Conservation (phyloP, 2,329 filamentous ascomycete genomes). For the Botrytis deweyae region DNA sequence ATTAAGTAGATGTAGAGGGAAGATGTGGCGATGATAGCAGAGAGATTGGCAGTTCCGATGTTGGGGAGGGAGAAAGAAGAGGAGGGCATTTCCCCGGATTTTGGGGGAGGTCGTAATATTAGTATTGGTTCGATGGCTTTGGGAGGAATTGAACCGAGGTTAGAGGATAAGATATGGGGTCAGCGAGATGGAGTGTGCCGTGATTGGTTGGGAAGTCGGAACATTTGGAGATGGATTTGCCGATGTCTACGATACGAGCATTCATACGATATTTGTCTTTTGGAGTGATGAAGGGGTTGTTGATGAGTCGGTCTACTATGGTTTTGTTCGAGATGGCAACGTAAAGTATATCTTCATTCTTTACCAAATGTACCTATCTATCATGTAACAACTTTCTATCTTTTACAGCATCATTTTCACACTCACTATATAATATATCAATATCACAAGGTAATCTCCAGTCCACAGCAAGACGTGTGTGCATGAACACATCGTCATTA, state of each 20-base stretch:
- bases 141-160: constrained; percentile 14
- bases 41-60: constrained; percentile 11
- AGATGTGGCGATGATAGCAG: constrained; percentile 12
- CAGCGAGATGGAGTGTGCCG: constrained; percentile 13
- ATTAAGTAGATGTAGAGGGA: constrained; percentile 12
- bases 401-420: not conserved
- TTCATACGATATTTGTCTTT: too few relatives aligned
- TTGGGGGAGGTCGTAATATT: not conserved
- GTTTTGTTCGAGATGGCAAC: not conserved
- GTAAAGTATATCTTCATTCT: constrained; percentile 1
- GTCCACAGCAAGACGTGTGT: not conserved
- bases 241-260: not conserved
- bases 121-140: not conserved
- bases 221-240: not conserved
- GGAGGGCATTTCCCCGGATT: constrained; percentile 9
- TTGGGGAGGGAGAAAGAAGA: constrained; percentile 4
- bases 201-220: constrained; percentile 17
- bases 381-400: not conserved
- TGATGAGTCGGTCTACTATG: not conserved
- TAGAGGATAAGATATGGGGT: constrained; percentile 7
- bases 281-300: not conserved
- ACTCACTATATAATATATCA: too few relatives aligned
- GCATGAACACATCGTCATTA: constrained; percentile 9
- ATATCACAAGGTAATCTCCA: not conserved
- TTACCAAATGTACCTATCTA: not conserved